These are phyloP conservation scores for Cladosporium sp. DNA, from an alignment of 2,329 filamentous ascomycete species.

Conservation along the genomic window DNA sequence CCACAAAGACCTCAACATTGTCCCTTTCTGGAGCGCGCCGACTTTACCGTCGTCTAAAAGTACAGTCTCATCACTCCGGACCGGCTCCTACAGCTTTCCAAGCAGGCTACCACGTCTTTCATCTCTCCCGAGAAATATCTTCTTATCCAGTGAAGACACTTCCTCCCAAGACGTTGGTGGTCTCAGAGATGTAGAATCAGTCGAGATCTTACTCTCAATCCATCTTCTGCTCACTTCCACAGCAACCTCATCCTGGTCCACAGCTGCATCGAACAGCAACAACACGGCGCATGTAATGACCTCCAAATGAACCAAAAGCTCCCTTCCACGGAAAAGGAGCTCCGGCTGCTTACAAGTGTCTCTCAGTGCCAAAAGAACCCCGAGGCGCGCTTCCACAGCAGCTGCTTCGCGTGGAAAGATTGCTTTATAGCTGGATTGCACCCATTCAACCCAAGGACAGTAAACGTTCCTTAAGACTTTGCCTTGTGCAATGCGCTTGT, in stretches of 20 bases:
- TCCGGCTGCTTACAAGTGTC: neutral
- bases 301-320: slow-evolving; percentile 5
- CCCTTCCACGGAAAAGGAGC: neutral
- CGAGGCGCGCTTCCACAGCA: neutral
- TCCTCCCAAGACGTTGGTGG: too few relatives aligned
- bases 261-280: neutral
- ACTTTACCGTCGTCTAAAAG: too few relatives aligned
- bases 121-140: too few relatives aligned
- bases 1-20: too few relatives aligned
- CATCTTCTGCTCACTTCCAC: too few relatives aligned
- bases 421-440: neutral
- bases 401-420: neutral
- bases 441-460: neutral
- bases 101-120: too few relatives aligned
- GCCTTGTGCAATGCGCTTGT: slow-evolving; percentile 19
- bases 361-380: neutral
- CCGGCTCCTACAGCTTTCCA: too few relatives aligned
- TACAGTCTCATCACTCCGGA: too few relatives aligned
- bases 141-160: too few relatives aligned
- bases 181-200: too few relatives aligned
- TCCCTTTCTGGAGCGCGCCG: too few relatives aligned
- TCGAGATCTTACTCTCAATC: too few relatives aligned
- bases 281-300: neutral
- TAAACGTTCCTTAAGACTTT: neutral
- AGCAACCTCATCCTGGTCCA: neutral